A percentile compares a stretch with the other conserved stretches of the same genome.
phyloP scores from a whole-genome alignment of 1,139 yeast species.

The Geotrichum restrictum region DNA sequence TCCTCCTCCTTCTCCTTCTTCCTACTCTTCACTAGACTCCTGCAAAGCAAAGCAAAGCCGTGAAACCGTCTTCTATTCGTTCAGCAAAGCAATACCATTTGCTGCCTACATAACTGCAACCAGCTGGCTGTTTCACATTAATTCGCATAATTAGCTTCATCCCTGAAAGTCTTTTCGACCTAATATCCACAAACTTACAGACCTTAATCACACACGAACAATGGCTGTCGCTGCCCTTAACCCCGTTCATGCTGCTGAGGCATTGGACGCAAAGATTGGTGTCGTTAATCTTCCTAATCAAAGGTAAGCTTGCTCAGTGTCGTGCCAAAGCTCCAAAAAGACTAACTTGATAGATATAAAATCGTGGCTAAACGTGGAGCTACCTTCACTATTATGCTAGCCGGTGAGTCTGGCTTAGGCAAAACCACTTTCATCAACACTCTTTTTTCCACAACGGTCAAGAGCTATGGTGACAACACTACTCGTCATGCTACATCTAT shows the following conservation, averaged over 20 bases:
- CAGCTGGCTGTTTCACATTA: not conserved
- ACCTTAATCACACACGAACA: not conserved
- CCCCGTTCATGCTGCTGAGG: slow-evolving; percentile 5
- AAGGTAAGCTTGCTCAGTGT: slow-evolving; percentile 48
- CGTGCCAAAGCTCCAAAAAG: not conserved
- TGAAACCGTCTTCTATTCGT: too few species aligned
- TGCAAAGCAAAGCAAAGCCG: too few species aligned
- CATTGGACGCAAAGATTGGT: slow-evolving; percentile 49
- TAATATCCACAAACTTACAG: too few species aligned
- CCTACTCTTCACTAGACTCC: not conserved
- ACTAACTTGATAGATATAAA: slow-evolving; percentile 51
- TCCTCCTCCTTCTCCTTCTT: not conserved
- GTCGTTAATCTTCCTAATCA: slow-evolving; percentile 90
- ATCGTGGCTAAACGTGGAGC: slow-evolving; percentile 87
- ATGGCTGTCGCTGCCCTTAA: slow-evolving; percentile 17
- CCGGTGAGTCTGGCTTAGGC: slow-evolving; percentile 91
- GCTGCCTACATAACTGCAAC: too few species aligned
- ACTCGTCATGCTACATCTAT: slow-evolving; percentile 69
- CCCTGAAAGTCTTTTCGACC: too few species aligned
- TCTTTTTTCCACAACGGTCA: slow-evolving; percentile 58
- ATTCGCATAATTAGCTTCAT: not conserved
- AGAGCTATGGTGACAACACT: slow-evolving; percentile 59
- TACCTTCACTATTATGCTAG: slow-evolving; percentile 86
- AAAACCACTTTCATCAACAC: slow-evolving; percentile 92
- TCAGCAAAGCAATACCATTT: too few species aligned